Base-by-base conservation (phyloP, 83 land plant genomes). In the Diphasiastrum complanatum region DNA sequence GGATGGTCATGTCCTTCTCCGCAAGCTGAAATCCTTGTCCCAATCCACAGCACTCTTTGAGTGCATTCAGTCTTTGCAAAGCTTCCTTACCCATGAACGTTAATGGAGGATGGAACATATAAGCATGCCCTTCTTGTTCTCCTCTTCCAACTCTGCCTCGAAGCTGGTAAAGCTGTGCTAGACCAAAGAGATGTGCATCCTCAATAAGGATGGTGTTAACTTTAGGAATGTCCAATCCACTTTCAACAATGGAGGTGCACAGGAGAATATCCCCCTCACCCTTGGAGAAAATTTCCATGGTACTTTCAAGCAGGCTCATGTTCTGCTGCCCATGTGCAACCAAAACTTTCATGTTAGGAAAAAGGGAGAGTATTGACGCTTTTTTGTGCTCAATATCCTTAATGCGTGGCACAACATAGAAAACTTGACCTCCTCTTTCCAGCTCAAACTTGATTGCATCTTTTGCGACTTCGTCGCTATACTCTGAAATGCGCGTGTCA, bases 71-170 rank as follows among this genome's bases (percentile, higher is more conserved):
- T 54, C 97, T 91, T 46, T 86, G 89, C 74, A 77, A 43, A 54
- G 99, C 89, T 45, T 84, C 83, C 63, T 77, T 78, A 8, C 89
- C 73, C 8, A 95, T 76, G 35, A 68, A 43, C 33, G 85, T 72
- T 70, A 84, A 84, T 27, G 75, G 71, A 48, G 89, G 85, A 63
- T 95, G 86, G 61, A 95, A 84, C 56, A 95, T 74, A 67, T 82
- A 81, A 28, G 99, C 99, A 78, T 81, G 78, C 29, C 97, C 99
- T 68, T 86, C 91, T 64, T 85, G 84, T 56, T 90, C 89, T 52
- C 97, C 77, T 29, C 99, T 79, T 33, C 99, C 99, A 35, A 95
- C 99, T 33, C 99, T 78, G 55, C 99, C 99, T 46, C 99, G 96
- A 27, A 95, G 73, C 97, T 92, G 99, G 61, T 95, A 95, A 33